Base-by-base conservation (phyloP, 345 rosid species). In the Reutealis trisperma region DNA sequence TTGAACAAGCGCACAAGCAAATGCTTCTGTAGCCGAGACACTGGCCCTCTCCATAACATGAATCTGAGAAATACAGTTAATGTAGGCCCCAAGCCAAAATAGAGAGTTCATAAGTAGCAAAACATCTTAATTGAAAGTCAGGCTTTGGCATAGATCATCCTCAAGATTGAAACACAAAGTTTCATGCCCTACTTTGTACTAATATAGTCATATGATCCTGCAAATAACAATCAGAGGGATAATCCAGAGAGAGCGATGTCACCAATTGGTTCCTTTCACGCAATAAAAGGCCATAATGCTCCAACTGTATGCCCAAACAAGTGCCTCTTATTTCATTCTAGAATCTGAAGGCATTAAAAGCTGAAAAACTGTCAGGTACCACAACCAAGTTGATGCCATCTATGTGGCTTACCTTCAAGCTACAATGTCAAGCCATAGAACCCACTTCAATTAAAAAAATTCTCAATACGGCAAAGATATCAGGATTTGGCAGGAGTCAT, bases 361-460 rank as follows among this genome's bases (percentile, higher is more conserved):
- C 41, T 7, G n/a, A 42, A 57, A 69, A 61, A 60, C 34, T 47
- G 61, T 64, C 52, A 51, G 34, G 37, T 62, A 57, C 21, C 49
- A 3, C 15, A 8, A 57, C 13, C 58, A 37, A 55, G 41, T 27
- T 5, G 18, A n/a, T 15, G 25, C 24, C 32, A 59, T n/a, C 44
- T 66, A 8, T 6, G 6, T 45, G 51, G 32, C 24, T 15, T 24
- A 72, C 45, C n/a, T 66, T 34, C 32, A 37, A 8, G 22, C 51
- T 41, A 15, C 24, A 12, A 44, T 47, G 45, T 73, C 59, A 59
- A 59, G 49, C 60, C 69, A 58, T 22, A 45, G 32, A 67, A 21
- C 49, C 34, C 16, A 30, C n/a, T 25, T 57, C 78, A 75, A 63
- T 70, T 59, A 32, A 27, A 41, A 32, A 65, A 47, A 24, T 34